Evolutionary conservation across 2,329 filamentous ascomycete genomes (phyloP), one percentile per base, ranked within the genome.

Genomic region (Cladosporium sp.): DNA sequence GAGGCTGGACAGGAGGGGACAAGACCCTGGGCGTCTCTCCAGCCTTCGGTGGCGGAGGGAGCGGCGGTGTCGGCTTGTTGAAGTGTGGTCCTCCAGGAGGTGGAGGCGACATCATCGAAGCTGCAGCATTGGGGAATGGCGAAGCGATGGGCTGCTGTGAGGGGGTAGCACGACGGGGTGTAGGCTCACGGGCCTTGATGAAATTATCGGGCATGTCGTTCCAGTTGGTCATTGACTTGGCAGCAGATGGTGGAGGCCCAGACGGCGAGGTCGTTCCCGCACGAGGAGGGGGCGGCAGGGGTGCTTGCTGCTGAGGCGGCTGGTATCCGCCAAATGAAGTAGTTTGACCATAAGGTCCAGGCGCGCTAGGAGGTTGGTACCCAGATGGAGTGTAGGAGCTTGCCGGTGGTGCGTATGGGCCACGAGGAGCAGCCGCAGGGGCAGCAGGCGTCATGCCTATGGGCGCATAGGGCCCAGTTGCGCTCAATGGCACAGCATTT

Each of bases 181-280:
- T 82, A 4, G 67, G 59, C 35, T 67, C 63, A n/a, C 88, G 81
- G 56, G 82, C 77, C 77, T 93, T 90, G 45, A 76, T 71, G 64
- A 97, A 85, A 57, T 76, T 89, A 67, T 96, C 83, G 1, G 94
- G 94, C 52, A 95, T 88, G 73, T 99, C 94, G 66, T 99, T 99
- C 94, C 94, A 99, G 65, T 89, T 88, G 25, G 87, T 84, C 62
- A 87, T 86, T 62, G 88, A 87, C 68, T 86, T 87, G 58, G 83
- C 78, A 68, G 84, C 85, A 9, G 89, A 84, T 17, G 90, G 84
- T 20, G 91, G 86, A 39, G 84, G 80, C 25, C 20, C 73, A 22
- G 81, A 80, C 12, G 83, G 80, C 15, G 89, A 87, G n/a, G 86
- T 82, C 35, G 84, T 86, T 24, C 83, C 80, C 60, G 83, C 85